These are phyloP conservation scores for Candida pseudofarinosa DNA, from an alignment of 805 yeast species.

Conservation along the genomic window DNA sequence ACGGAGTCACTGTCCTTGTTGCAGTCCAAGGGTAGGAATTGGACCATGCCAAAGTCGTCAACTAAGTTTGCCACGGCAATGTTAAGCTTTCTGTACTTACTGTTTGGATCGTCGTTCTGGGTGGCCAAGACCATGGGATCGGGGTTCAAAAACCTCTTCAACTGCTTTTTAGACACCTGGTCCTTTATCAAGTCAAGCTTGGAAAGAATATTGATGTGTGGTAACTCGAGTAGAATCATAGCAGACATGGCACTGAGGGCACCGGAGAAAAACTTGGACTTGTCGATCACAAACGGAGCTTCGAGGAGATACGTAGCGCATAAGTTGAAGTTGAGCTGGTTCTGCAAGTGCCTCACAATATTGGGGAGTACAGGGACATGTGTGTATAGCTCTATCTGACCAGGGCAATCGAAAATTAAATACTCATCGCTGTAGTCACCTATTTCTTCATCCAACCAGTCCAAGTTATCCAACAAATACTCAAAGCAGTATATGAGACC, in stretches of 20 bases:
- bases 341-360: conserved; percentile 78
- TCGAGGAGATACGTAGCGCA: conserved; percentile 93
- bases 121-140: conserved; percentile 73
- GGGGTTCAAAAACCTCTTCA: conserved; percentile 84
- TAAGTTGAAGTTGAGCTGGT: conserved; percentile 73
- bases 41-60: conserved; percentile 99
- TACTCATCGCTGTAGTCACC: conserved; percentile 96
- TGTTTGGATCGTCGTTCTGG: conserved; percentile 46
- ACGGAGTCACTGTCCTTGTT: conserved; percentile 67
- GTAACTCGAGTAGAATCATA: conserved; percentile 90
- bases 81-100: conserved; percentile 67
- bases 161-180: conserved; percentile 66
- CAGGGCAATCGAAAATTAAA: conserved; percentile 93
- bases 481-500: conserved; percentile 84
- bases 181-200: conserved; percentile 84
- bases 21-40: conserved; percentile 83
- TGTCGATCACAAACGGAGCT: conserved; percentile 90
- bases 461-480: conserved; percentile 80
- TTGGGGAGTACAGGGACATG: conserved; percentile 93
- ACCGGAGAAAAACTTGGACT: conserved; percentile 90
- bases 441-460: conserved; percentile 96
- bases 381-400: conserved; percentile 91
- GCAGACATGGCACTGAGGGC: conserved; percentile 97
- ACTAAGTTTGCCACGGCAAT: conserved; percentile 82
- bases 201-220: conserved; percentile 87